Evolutionary conservation across 192 early-diverging fungal species (phyloP).

Genomic region (Cetraspora pellucida): DNA sequence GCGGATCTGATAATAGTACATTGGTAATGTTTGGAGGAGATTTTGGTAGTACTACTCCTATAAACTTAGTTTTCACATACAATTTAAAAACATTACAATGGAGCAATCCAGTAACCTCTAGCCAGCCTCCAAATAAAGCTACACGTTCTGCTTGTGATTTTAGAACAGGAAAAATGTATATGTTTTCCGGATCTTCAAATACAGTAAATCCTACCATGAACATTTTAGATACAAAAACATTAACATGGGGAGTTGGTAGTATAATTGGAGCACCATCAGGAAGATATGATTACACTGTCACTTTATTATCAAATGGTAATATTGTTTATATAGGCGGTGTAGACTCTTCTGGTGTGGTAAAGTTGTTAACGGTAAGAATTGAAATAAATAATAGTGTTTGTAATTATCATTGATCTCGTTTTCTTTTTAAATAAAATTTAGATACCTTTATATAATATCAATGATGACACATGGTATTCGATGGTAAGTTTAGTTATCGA

Average conservation of each 20-base stretch:
- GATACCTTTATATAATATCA: conserved; percentile 8
- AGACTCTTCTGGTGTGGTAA: neutral
- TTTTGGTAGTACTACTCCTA: too few species aligned
- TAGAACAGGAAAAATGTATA: too few species aligned
- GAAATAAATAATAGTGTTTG: neutral
- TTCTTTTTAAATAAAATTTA: neutral
- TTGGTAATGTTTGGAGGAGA: too few species aligned
- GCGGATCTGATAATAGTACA: neutral
- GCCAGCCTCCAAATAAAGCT: too few species aligned
- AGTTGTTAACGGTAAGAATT: too few species aligned
- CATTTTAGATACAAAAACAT: neutral
- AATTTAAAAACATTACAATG: neutral
- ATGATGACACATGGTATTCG: neutral
- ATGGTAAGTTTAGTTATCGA: neutral
- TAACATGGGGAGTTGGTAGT: neutral
- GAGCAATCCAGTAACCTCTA: too few species aligned
- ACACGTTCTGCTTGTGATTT: neutral
- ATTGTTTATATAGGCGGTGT: neutral
- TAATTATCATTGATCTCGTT: too few species aligned
- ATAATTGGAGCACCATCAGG: too few species aligned
- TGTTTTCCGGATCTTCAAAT: too few species aligned
- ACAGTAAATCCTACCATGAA: too few species aligned
- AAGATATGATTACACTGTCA: neutral
- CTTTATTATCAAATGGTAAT: conserved; percentile 2
- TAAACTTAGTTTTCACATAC: neutral